Conservation (phyloP, 345 rosid species). For the Citrus trifoliata region DNA sequence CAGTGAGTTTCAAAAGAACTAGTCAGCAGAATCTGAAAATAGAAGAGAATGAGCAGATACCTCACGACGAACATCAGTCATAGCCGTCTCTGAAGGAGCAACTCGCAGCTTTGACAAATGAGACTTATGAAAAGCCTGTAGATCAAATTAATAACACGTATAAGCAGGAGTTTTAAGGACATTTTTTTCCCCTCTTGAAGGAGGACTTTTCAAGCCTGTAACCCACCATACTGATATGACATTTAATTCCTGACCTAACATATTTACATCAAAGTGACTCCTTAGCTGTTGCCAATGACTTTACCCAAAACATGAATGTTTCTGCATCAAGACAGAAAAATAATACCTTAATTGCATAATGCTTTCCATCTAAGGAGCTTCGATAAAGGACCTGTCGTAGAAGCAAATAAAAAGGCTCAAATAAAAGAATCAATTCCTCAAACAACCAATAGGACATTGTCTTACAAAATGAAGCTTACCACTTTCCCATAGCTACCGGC, state of each 20-base stretch:
- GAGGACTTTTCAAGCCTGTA: not conserved
- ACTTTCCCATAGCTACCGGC: constrained; percentile 99
- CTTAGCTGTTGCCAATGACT: not conserved
- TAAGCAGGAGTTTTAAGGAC: not conserved
- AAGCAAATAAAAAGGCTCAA: constrained; percentile 18
- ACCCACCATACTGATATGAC: not conserved
- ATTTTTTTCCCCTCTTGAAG: not conserved
- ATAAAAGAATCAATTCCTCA: not conserved
- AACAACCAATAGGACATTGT: constrained; percentile 5
- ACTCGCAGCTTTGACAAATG: constrained; percentile 81
- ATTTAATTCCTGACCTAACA: not conserved
- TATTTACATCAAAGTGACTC: not conserved
- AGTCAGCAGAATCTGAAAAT: not conserved
- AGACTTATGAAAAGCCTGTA: constrained; percentile 94
- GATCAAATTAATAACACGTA: constrained; percentile 16
- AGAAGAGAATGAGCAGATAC: constrained; percentile 34
- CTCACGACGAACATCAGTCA: constrained; percentile 97
- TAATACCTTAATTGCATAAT: constrained; percentile 91
- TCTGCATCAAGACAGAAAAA: constrained; percentile 13
- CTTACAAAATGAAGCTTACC: constrained; percentile 46
- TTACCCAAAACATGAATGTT: constrained; percentile 1
- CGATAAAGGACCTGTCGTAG: constrained; percentile 70
- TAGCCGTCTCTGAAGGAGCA: constrained; percentile 98
- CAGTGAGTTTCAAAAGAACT: not conserved
- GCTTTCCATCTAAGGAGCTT: constrained; percentile 69